These are phyloP conservation scores for Bonia amplexicaulis DNA, from an alignment of 176 grass and related monocot species.

Conservation along the genomic window DNA sequence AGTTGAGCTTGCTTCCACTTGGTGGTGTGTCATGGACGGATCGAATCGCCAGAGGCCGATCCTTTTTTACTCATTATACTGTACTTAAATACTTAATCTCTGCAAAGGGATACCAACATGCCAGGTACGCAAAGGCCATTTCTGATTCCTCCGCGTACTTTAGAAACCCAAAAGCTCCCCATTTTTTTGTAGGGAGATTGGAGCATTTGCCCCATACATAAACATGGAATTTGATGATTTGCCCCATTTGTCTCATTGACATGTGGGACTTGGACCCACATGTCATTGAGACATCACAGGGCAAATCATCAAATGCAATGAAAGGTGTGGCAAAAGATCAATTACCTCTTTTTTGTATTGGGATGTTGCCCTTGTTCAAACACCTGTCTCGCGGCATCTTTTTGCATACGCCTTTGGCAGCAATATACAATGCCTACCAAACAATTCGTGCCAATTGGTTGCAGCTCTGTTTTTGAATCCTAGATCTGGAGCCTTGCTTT, in stretches of 20 bases:
- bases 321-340: too few relatives aligned
- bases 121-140: constrained; percentile 29
- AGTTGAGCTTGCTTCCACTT: constrained; percentile 27
- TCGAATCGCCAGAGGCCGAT: background rate
- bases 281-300: too few relatives aligned
- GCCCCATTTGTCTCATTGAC: too few relatives aligned
- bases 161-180: constrained; percentile 10
- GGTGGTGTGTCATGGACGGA: background rate
- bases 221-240: too few relatives aligned
- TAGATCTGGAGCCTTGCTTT: constrained; percentile 27
- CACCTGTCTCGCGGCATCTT: constrained; percentile 47
- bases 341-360: too few relatives aligned
- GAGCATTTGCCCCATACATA: too few relatives aligned
- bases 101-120: constrained; percentile 19
- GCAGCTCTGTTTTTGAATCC: constrained; percentile 41
- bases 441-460: constrained; percentile 32
- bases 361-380: constrained; percentile 32
- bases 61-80: background rate
- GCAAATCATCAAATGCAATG: too few relatives aligned
- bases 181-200: too few relatives aligned
- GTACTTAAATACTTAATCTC: background rate
- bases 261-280: too few relatives aligned
- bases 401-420: constrained; percentile 27
- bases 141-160: constrained; percentile 19
- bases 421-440: constrained; percentile 1